Evolutionary conservation across 495 filamentous ascomycete genomes (phyloP).

Genomic region (Venustampulla echinocandica): DNA sequence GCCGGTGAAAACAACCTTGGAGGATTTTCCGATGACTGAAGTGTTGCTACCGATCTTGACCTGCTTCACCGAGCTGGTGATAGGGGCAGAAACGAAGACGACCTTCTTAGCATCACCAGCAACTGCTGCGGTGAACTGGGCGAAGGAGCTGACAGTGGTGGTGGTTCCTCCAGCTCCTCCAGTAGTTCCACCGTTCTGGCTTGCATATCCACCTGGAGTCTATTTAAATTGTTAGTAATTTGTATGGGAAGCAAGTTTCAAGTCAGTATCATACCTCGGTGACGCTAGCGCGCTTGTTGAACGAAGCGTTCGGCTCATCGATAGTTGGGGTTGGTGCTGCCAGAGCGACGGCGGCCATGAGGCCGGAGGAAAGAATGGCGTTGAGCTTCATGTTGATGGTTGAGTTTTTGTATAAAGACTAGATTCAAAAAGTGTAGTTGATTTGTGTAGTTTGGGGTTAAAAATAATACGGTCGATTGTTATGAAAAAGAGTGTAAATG

Average conservation of each 20-base stretch:
- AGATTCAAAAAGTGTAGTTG: too few relatives aligned
- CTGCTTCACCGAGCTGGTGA: slow-evolving; percentile 24
- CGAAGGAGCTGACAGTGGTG: slow-evolving; percentile 49
- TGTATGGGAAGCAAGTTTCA: background rate
- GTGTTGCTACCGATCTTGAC: slow-evolving; percentile 16
- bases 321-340: slow-evolving; percentile 1
- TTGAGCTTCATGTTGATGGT: background rate
- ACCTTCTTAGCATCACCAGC: slow-evolving; percentile 35
- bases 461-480: too few relatives aligned
- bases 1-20: slow-evolving; percentile 25
- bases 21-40: slow-evolving; percentile 10
- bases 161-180: slow-evolving; percentile 51
- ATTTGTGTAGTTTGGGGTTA: too few relatives aligned
- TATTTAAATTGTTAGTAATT: background rate
- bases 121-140: slow-evolving; percentile 42
- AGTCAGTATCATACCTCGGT: background rate
- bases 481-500: too few relatives aligned
- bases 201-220: slow-evolving; percentile 29
- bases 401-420: too few relatives aligned
- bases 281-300: background rate
- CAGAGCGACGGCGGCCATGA: background rate
- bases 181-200: slow-evolving; percentile 45
- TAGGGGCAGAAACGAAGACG: slow-evolving; percentile 38
- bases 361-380: background rate
- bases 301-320: background rate